Evolutionary conservation across 345 rosid genomes (phyloP).

Genomic region (Brassica incana): DNA sequence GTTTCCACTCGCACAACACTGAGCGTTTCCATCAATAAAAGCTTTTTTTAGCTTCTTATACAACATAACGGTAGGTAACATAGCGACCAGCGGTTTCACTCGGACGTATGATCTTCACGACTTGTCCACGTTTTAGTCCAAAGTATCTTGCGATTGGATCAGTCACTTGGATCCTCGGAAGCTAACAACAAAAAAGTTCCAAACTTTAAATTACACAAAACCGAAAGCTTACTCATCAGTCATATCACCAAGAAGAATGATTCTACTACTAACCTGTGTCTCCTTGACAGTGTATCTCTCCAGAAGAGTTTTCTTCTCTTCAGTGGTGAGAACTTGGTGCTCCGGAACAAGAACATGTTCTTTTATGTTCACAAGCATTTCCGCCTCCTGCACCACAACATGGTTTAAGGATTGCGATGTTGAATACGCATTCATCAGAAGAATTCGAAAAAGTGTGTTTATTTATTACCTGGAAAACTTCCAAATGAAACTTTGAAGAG

Average conservation of each 20-base stretch:
- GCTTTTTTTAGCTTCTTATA: conserved; percentile 31
- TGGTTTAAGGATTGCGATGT: not conserved
- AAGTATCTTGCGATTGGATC: conserved; percentile 70
- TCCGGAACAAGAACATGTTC: conserved; percentile 78
- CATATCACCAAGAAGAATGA: not conserved
- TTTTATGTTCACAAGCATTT: conserved; percentile 69
- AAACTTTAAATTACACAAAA: conserved; percentile 7
- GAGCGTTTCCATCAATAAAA: not conserved
- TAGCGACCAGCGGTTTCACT: conserved; percentile 75
- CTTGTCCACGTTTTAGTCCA: conserved; percentile 70
- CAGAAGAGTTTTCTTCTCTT: conserved; percentile 77
- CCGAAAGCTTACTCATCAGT: not conserved
- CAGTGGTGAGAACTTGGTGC: conserved; percentile 64
- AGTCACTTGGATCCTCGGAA: conserved; percentile 60
- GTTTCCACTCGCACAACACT: not conserved
- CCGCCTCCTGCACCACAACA: conserved; percentile 54
- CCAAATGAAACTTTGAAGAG: conserved; percentile 73
- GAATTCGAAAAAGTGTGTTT: conserved; percentile 23
- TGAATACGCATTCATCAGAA: conserved; percentile 7
- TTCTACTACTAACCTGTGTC: conserved; percentile 56
- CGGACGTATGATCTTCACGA: conserved; percentile 65
- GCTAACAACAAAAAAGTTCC: conserved; percentile 33
- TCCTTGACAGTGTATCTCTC: conserved; percentile 80
- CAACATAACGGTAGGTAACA: conserved; percentile 63
- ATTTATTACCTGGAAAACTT: conserved; percentile 72